Evolutionary conservation across 495 filamentous ascomycete genomes (phyloP).

Genomic region (Endocarpon pusillum): DNA sequence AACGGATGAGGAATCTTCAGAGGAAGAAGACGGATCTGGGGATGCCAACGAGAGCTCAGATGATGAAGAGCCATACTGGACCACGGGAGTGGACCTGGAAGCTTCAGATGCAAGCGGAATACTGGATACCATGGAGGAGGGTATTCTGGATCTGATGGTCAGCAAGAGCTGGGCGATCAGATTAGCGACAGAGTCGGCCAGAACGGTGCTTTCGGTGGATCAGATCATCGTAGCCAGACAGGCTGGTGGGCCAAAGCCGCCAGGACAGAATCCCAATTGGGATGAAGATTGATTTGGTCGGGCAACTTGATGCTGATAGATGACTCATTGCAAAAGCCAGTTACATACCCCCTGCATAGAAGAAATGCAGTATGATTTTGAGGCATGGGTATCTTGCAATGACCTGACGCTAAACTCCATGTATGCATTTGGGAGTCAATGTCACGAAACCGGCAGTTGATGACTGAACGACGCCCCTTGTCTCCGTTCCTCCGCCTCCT

Average conservation of each 20-base stretch:
- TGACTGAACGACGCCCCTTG: conserved; percentile 14
- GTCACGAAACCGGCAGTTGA: no score
- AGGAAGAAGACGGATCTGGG: conserved; percentile 11
- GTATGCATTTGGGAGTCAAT: no score
- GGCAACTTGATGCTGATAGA: no score
- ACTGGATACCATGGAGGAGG: conserved; percentile 73
- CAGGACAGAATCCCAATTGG: conserved; percentile 92
- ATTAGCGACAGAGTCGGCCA: conserved; percentile 82
- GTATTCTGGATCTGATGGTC: conserved; percentile 81
- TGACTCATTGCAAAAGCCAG: no score
- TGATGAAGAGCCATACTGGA: conserved; percentile 61
- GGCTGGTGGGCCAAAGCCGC: conserved; percentile 92
- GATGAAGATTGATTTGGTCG: conserved; percentile 87
- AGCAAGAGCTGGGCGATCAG: conserved; percentile 93
- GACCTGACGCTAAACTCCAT: no score
- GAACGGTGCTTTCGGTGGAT: conserved; percentile 91
- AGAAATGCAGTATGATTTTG: no score
- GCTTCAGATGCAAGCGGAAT: conserved; percentile 63
- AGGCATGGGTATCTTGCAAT: conserved; percentile 27
- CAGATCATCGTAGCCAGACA: conserved; percentile 98
- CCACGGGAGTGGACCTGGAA: conserved; percentile 85
- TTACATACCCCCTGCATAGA: no score
- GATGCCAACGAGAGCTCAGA: conserved; percentile 23
- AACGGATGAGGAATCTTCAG: conserved; percentile 12
- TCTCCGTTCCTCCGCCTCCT: conserved; percentile 51